phyloP scores from a whole-genome alignment of 2,329 filamentous ascomycete genomes.

The Xylariaceae sp. region DNA sequence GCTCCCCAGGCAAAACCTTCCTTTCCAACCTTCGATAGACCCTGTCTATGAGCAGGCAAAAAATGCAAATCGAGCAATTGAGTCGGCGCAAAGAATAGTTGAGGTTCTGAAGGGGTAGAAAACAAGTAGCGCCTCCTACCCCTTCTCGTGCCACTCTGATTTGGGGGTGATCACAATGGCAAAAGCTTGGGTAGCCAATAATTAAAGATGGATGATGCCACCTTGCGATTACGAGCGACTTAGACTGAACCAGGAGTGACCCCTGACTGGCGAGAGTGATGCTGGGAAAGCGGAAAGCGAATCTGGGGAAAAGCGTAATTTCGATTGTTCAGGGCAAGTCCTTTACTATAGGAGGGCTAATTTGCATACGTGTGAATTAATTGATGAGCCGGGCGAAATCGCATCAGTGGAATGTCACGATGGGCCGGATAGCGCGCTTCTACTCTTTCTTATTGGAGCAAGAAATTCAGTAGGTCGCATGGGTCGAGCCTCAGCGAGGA shows the following conservation, averaged over 20 bases:
- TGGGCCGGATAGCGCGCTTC: neutral
- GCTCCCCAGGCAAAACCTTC: no score
- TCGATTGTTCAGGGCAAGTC: neutral
- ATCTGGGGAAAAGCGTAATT: neutral
- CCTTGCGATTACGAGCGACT: constrained; percentile 32
- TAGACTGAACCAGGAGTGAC: constrained; percentile 1
- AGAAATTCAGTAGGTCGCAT: no score
- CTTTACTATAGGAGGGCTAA: neutral
- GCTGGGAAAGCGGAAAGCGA: neutral
- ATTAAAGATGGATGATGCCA: constrained; percentile 34
- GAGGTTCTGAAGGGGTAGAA: constrained; percentile 29
- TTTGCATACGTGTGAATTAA: neutral
- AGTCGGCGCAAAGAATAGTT: neutral
- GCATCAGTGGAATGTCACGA: constrained; percentile 10
- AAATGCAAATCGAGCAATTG: neutral
- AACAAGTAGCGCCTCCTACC: constrained; percentile 31
- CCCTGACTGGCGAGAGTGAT: neutral
- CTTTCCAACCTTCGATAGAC: no score
- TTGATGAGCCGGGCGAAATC: neutral
- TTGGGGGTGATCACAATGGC: neutral
- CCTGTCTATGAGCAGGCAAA: no score
- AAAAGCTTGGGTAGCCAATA: constrained; percentile 3
- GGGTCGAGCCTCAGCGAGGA: no score
- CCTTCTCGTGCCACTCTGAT: constrained; percentile 15
- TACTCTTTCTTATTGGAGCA: no score